Evolutionary conservation across 2,329 filamentous ascomycete species (phyloP), one percentile per base, ranked within the genome.

Genomic region (Sporothrix humicola): DNA sequence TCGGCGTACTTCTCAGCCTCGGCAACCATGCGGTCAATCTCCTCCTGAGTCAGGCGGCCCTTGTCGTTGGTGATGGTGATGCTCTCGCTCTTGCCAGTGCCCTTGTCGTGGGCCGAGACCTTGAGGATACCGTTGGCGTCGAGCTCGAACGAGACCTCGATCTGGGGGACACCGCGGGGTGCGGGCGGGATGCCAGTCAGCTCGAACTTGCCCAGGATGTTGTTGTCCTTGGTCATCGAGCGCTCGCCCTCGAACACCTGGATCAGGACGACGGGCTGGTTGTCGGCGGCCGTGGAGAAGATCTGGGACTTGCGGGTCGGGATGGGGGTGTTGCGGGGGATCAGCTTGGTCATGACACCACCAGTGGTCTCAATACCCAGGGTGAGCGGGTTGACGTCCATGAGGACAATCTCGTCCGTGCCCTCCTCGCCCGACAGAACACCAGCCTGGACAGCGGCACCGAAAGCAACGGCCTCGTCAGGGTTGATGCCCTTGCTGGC

Each of bases 61-160:
- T 98, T 98, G 87, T 99, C 96, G 87, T 99, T 98, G 86, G 93
- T 98, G 83, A 99, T 99, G 79, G 96, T 98, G 84, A 99, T 98
- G 77, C 92, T 94, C 88, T 99, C 94, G 76, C 89, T 90, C 90
- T 98, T 98, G 84, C 96, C 96, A 80, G 95, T 98, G 82, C 95
- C 96, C 92, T 98, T 98, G 85, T 99, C 96, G 81, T 93, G 91
- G 78, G 96, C 96, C 77, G 93, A 93, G 76, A 99, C 96, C 88
- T 97, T 95, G 78, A 99, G 90, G 80, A 99, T 98, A 87, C 96
- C 95, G 85, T 99, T 98, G 87, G 94, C 95, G 80, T 99, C 95
- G 74, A 99, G 91, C 84, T 98, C 94, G 83, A 99, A 99, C 46
- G 93, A 93, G 79, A 99, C 96, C 86, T 99, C 96, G 76, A 99